phyloP scores from a whole-genome alignment of 352 stramenopile genomes.

The Phytophthora multivora region DNA sequence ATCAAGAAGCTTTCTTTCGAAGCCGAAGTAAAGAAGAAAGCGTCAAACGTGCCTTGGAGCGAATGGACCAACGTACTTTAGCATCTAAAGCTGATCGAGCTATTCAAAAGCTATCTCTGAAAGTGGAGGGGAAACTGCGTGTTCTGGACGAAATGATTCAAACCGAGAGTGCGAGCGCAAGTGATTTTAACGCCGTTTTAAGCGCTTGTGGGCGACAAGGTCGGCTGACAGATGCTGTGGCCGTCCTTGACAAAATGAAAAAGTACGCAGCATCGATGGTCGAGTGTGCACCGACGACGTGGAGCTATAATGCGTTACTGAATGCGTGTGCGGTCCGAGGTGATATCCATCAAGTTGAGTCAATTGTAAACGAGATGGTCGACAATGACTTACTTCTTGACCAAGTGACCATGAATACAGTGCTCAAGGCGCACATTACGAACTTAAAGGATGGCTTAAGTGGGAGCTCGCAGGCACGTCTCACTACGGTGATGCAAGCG shows the following conservation, averaged over 20 bases:
- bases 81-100: background rate
- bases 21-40: conserved; percentile 28
- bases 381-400: conserved; percentile 32
- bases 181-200: conserved; percentile 48
- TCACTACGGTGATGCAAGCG: conserved; percentile 32
- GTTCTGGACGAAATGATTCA: conserved; percentile 48
- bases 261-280: conserved; percentile 10
- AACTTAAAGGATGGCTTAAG: conserved; percentile 16
- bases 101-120: conserved; percentile 31
- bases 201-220: conserved; percentile 41
- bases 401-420: conserved; percentile 56
- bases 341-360: conserved; percentile 35
- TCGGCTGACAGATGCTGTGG: conserved; percentile 31
- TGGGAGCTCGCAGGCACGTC: conserved; percentile 11
- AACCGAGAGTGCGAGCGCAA: conserved; percentile 9
- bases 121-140: conserved; percentile 31
- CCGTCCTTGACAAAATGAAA: conserved; percentile 46
- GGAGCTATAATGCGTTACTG: conserved; percentile 54
- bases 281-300: conserved; percentile 27
- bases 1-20: conserved; percentile 23
- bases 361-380: conserved; percentile 45
- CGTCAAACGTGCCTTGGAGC: conserved; percentile 25
- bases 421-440: conserved; percentile 45
- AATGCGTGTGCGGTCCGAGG: conserved; percentile 47
- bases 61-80: conserved; percentile 1